These are phyloP conservation scores for Graphilbum fragrans DNA, from an alignment of 2,329 filamentous ascomycete species.

Conservation along the genomic window DNA sequence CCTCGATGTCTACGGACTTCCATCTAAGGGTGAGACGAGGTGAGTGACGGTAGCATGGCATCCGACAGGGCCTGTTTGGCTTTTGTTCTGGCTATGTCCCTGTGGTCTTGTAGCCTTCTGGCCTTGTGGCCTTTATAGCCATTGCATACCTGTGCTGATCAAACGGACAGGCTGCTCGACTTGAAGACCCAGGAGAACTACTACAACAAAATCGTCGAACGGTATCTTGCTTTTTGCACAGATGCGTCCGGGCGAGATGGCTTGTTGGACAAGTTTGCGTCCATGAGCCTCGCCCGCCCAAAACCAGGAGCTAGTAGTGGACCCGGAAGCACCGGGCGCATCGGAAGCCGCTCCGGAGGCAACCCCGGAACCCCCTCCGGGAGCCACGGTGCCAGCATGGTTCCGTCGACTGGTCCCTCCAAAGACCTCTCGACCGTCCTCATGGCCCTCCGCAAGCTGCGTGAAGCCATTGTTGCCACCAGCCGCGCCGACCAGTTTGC, in stretches of 20 bases:
- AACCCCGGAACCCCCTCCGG: too few species aligned
- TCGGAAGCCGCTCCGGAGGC: conserved; percentile 1
- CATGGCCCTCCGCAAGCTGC: conserved; percentile 77
- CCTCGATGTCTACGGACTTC: conserved; percentile 70
- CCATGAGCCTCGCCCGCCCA: conserved; percentile 31
- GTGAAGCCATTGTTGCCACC: conserved; percentile 77
- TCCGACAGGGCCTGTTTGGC: too few species aligned
- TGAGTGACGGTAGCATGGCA: too few species aligned
- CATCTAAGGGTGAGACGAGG: conserved; percentile 85
- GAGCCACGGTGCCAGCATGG: too few species aligned
- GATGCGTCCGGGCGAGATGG: conserved; percentile 57
- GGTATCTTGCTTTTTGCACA: conserved; percentile 83
- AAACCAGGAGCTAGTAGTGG: not conserved
- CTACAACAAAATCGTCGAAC: conserved; percentile 76
- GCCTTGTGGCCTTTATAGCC: not conserved
- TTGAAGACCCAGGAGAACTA: conserved; percentile 71
- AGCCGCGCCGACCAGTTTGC: conserved; percentile 70
- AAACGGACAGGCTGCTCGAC: conserved; percentile 56
- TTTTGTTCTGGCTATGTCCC: too few species aligned
- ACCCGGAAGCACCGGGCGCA: not conserved
- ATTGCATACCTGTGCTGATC: conserved; percentile 3
- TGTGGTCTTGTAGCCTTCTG: not conserved
- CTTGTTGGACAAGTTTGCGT: conserved; percentile 63
- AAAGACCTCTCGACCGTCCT: conserved; percentile 64
- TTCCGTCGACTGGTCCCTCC: conserved; percentile 12